Conservation (phyloP, 2,329 filamentous ascomycete genomes). For the Ciborinia camelliae region DNA sequence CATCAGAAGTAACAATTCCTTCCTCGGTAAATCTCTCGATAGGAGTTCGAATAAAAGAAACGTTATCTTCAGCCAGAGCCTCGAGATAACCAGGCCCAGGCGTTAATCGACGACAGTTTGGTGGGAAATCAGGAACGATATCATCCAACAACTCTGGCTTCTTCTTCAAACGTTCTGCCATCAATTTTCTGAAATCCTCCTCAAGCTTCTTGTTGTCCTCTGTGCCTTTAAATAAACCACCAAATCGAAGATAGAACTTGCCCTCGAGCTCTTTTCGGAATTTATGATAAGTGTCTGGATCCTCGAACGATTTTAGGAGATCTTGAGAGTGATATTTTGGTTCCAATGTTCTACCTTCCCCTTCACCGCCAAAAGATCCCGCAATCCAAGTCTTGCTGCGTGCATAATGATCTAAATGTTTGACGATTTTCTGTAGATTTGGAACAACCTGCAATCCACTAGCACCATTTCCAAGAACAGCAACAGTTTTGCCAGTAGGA, state of each 20-base stretch:
- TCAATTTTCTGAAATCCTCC: slow-evolving; percentile 39
- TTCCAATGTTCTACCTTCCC: slow-evolving; percentile 37
- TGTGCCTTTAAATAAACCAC: slow-evolving; percentile 49
- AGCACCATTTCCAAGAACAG: slow-evolving; percentile 50
- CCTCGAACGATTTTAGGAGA: slow-evolving; percentile 53
- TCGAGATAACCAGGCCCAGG: slow-evolving; percentile 61
- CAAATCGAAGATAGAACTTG: slow-evolving; percentile 60
- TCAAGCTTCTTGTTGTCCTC: slow-evolving; percentile 40
- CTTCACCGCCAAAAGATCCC: slow-evolving; percentile 43
- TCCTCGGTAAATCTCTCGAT: slow-evolving; percentile 58
- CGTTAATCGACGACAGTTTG: slow-evolving; percentile 44
- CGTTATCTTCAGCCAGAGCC: slow-evolving; percentile 58
- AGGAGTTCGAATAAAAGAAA: slow-evolving; percentile 55
- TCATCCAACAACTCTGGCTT: slow-evolving; percentile 40
- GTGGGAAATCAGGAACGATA: slow-evolving; percentile 43
- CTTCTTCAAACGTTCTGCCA: slow-evolving; percentile 42
- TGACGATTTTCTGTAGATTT: slow-evolving; percentile 36
- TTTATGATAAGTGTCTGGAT: slow-evolving; percentile 54
- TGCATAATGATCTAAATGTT: slow-evolving; percentile 39
- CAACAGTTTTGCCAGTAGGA: slow-evolving; percentile 46
- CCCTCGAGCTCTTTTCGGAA: slow-evolving; percentile 57
- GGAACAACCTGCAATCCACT: slow-evolving; percentile 52
- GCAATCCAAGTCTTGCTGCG: slow-evolving; percentile 58
- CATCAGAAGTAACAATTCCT: slow-evolving; percentile 59
- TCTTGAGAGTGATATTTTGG: slow-evolving; percentile 54